phyloP scores from a whole-genome alignment of 352 stramenopile genomes.

The Saprolegnia parasitica region DNA sequence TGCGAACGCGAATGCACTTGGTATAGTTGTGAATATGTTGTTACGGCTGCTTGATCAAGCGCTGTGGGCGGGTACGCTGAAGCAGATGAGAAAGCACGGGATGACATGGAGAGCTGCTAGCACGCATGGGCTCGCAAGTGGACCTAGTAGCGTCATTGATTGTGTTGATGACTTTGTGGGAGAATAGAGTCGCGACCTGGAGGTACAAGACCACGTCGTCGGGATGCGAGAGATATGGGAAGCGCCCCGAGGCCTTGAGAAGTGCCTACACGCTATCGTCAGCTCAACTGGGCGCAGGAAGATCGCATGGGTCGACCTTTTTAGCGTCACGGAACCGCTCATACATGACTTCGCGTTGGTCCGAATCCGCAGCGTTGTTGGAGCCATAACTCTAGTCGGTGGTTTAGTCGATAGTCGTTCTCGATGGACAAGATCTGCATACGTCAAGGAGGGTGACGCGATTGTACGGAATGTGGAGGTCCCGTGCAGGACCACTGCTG shows the following conservation, averaged over 20 bases:
- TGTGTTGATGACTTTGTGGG: background rate
- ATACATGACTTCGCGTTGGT: constrained; percentile 23
- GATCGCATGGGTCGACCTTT: background rate
- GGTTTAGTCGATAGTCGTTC: background rate
- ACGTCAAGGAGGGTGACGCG: constrained; percentile 25
- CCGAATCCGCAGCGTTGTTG: constrained; percentile 9
- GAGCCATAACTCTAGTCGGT: constrained; percentile 4
- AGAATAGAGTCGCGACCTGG: constrained; percentile 7
- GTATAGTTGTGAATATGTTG: too few relatives aligned
- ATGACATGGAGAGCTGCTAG: background rate
- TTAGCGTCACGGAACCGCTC: constrained; percentile 16
- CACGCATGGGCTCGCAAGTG: background rate
- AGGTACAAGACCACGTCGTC: constrained; percentile 72
- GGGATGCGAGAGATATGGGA: constrained; percentile 67
- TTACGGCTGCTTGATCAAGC: too few relatives aligned
- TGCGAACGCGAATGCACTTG: too few relatives aligned
- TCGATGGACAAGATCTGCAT: background rate
- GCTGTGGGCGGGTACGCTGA: too few relatives aligned
- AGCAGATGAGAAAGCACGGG: too few relatives aligned
- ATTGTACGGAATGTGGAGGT: constrained; percentile 8
- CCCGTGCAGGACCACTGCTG: constrained; percentile 6
- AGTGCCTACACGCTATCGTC: constrained; percentile 50
- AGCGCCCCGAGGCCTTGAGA: constrained; percentile 60
- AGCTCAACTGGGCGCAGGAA: constrained; percentile 30
- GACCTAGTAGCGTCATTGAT: background rate